Conservation (phyloP, 768 basidiomycete species). For the Candolleomyces eurysporus region DNA sequence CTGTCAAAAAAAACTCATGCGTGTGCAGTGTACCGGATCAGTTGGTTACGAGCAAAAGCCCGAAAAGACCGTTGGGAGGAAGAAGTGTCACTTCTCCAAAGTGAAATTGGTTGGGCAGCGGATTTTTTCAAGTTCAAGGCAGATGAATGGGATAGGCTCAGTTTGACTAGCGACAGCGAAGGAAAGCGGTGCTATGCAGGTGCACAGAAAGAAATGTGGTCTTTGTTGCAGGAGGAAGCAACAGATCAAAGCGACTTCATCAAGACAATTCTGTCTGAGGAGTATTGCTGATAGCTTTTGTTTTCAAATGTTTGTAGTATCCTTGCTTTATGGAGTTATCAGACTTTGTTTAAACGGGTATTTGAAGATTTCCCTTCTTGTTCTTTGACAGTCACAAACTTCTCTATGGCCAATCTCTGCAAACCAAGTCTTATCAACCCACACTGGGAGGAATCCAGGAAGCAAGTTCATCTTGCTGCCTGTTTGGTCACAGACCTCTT, state of each 20-base stretch:
- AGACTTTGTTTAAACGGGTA: too few relatives aligned
- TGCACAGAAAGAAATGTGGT: neutral
- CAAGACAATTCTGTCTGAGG: neutral
- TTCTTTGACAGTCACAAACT: too few relatives aligned
- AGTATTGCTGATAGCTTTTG: neutral
- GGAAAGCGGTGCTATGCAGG: neutral
- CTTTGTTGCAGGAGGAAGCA: neutral
- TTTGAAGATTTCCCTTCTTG: too few relatives aligned
- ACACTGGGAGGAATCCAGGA: neutral
- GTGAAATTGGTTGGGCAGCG: neutral
- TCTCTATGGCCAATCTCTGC: too few relatives aligned
- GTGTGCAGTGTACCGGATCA: neutral
- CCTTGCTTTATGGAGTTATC: too few relatives aligned
- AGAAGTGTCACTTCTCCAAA: neutral
- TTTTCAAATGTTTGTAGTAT: too few relatives aligned
- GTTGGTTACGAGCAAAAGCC: neutral
- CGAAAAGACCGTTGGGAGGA: neutral
- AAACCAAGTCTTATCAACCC: too few relatives aligned
- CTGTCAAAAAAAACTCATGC: neutral
- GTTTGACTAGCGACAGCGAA: too few relatives aligned
- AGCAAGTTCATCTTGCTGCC: neutral
- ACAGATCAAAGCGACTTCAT: too few relatives aligned
- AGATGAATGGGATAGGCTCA: neutral
- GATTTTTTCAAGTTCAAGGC: neutral
- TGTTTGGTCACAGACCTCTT: neutral